These are phyloP conservation scores for Linnemannia elongata DNA, from an alignment of 192 early-diverging fungal species.

Conservation along the genomic window DNA sequence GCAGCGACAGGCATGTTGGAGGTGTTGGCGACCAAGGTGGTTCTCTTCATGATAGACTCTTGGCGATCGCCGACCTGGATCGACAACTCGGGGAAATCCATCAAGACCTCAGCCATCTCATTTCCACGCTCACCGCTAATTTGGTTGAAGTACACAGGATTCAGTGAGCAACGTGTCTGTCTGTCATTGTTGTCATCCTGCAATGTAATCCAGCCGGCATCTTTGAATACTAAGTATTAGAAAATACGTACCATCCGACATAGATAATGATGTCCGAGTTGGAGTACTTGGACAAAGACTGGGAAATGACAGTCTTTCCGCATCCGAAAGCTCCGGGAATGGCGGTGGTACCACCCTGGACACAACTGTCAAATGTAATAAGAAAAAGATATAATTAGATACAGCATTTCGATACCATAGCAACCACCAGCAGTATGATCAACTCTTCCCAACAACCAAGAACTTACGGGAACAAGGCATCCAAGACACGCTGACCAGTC, in stretches of 20 bases:
- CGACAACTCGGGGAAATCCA: slow-evolving; percentile 97
- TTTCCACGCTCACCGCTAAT: slow-evolving; percentile 94
- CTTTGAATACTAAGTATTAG: slow-evolving; percentile 62
- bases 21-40: slow-evolving; percentile 98
- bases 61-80: slow-evolving; percentile 95
- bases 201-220: slow-evolving; percentile 76
- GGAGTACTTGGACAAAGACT: slow-evolving; percentile 99
- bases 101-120: slow-evolving; percentile 99
- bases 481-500: slow-evolving; percentile 98
- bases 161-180: not conserved
- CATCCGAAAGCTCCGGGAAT: slow-evolving; percentile 99
- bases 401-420: not conserved
- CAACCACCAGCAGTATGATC: not conserved
- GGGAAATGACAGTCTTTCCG: slow-evolving; percentile 99
- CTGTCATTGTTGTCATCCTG: slow-evolving; percentile 16
- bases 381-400: not conserved
- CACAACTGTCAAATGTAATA: slow-evolving; percentile 71
- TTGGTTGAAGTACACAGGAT: not conserved
- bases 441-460: not conserved
- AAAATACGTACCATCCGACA: slow-evolving; percentile 84
- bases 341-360: slow-evolving; percentile 98
- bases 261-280: slow-evolving; percentile 99
- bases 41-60: slow-evolving; percentile 99
- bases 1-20: slow-evolving; percentile 99
- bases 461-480: slow-evolving; percentile 95